Base-by-base conservation (phyloP, 1,284 basidiomycete genomes). In the Chalciporus sp. region DNA sequence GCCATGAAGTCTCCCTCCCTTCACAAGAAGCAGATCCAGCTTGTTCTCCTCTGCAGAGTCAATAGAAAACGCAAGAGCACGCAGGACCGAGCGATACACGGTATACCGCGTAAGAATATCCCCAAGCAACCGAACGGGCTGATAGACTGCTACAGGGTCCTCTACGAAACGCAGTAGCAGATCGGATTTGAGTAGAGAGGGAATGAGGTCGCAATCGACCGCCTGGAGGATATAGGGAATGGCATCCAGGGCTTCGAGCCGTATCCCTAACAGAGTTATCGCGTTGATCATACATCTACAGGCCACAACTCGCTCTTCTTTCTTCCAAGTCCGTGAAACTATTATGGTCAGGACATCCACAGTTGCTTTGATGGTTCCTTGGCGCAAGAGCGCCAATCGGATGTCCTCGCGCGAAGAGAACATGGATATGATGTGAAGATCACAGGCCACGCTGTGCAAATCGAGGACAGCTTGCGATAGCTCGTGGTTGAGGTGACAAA, bases 361-460 rank as follows among this genome's bases (percentile, higher is more conserved):
- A 17, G 58, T 55, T 6, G 55, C 63, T 49, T 58, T 62, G 47
- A 70, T 68, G 17, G 55, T 47, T 44, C 65, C 65, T 28, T 63
- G 63, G 28, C 44, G 53, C 49, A 67, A 45, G 19, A 67, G 58
- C 3, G 63, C 53, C 10, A 57, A 35, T 23, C 56, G 52, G 10
- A 69, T 62, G 11, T 47, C 23, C 17, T 57, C 56, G 7, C 35
- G 68, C 26, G 66, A 55, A 9, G 64, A 49, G 23, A 69, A 43
- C 5, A 53, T 43, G n/a, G 65, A 64, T 42, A 69, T 28, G 42
- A 67, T 59, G 20, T 69, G 67, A 47, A 66, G 51, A 35, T 69
- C 68, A 68, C 65, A 70, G 7, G 61, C 68, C 10, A 67, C 51
- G 23, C 68, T 67, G 33, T 50, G 42, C 6, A 68, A 19, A 49